phyloP scores from a whole-genome alignment of 257 asterid species.

The Gynochthodes officinalis region DNA sequence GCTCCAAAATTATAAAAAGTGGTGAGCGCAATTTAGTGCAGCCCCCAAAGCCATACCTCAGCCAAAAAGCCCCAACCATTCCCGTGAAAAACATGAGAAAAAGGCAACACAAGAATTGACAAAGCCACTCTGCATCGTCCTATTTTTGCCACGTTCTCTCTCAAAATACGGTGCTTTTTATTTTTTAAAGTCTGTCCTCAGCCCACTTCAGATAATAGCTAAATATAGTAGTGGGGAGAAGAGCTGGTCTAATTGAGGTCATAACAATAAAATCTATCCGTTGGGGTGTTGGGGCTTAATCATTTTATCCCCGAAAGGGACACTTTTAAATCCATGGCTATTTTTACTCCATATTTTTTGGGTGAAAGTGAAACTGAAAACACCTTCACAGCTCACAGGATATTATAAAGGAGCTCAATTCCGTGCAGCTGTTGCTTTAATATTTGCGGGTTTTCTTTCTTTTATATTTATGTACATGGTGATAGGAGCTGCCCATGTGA shows the following conservation, averaged over 20 bases:
- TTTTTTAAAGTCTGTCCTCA: neutral
- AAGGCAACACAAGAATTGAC: neutral
- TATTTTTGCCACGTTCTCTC: constrained; percentile 46
- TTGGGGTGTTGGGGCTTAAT: constrained; percentile 26
- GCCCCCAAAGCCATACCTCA: neutral
- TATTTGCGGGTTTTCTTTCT: constrained; percentile 18
- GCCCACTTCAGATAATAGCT: neutral
- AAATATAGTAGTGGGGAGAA: neutral
- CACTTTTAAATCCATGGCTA: neutral
- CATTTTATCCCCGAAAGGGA: constrained; percentile 24
- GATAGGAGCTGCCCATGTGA: constrained; percentile 51
- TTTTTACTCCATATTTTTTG: neutral
- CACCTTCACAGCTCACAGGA: neutral
- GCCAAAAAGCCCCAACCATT: neutral
- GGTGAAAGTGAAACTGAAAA: neutral
- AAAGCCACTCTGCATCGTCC: constrained; percentile 23
- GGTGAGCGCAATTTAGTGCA: neutral
- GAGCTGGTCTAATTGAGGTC: neutral
- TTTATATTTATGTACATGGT: neutral
- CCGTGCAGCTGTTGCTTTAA: constrained; percentile 3
- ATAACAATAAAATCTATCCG: constrained; percentile 35
- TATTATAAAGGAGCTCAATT: constrained; percentile 13
- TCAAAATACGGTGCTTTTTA: constrained; percentile 30
- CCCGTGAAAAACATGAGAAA: no score
- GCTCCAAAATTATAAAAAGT: neutral